Conservation (phyloP, 2,329 filamentous ascomycete species). For the Ceratocystis alfenasii region DNA sequence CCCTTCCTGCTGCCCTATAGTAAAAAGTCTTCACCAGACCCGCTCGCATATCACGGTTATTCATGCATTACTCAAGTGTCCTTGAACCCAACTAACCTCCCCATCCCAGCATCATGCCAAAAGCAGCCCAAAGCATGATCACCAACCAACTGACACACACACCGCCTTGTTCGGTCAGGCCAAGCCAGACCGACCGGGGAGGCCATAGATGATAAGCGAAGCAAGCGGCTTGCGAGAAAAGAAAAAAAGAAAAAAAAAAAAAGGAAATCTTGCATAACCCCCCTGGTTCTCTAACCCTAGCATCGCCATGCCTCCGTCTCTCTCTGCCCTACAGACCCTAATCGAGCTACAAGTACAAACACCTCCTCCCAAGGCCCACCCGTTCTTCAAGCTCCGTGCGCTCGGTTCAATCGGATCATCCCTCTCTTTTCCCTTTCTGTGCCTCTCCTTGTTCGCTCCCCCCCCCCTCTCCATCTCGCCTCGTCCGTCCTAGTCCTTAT, state of each 20-base stretch:
- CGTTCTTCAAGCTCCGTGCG: neutral
- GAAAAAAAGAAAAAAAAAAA: conserved; percentile 6
- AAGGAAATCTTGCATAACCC: neutral
- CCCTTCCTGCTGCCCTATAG: too few relatives aligned
- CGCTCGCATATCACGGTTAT: too few relatives aligned
- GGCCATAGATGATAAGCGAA: neutral
- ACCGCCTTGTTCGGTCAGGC: neutral
- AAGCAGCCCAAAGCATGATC: neutral
- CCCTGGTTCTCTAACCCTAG: neutral
- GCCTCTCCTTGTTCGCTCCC: neutral
- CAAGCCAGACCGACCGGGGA: too few relatives aligned
- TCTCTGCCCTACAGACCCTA: conserved; percentile 8
- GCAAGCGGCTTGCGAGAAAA: neutral
- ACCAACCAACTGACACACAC: neutral
- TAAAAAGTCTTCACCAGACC: too few relatives aligned
- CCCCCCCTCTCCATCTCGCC: neutral
- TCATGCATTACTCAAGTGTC: too few relatives aligned
- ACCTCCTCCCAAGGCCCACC: neutral
- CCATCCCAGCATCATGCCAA: neutral
- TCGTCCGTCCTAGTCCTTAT: neutral
- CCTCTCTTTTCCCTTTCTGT: neutral
- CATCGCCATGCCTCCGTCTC: neutral
- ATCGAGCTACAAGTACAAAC: neutral
- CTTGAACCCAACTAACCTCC: neutral
- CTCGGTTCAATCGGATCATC: neutral